phyloP scores from a whole-genome alignment of 2,329 filamentous ascomycete species.

The Metarhizium album region DNA sequence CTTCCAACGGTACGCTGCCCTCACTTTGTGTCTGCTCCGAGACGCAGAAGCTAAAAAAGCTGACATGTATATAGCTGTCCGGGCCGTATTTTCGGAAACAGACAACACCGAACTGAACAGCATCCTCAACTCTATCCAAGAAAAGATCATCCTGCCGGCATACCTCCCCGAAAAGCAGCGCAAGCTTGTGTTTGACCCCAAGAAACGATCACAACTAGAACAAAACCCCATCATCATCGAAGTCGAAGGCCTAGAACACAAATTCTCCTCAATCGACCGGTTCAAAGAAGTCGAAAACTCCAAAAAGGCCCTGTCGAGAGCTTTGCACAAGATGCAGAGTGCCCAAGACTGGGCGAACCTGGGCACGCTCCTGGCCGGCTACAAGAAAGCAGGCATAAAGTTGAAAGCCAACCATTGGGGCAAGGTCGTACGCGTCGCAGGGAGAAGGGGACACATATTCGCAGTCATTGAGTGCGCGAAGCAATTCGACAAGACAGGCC shows the following conservation, averaged over 20 bases:
- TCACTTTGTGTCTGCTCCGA: neutral
- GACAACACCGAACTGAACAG: conserved; percentile 43
- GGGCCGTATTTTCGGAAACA: conserved; percentile 37
- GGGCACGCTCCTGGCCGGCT: conserved; percentile 39
- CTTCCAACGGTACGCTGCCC: conserved; percentile 17
- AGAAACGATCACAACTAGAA: conserved; percentile 36
- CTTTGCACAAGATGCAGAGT: conserved; percentile 35
- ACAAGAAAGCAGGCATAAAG: conserved; percentile 30
- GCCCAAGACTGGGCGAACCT: conserved; percentile 42
- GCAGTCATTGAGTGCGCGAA: conserved; percentile 40
- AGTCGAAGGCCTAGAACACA: conserved; percentile 44
- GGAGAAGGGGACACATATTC: conserved; percentile 29
- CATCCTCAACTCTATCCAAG: conserved; percentile 41
- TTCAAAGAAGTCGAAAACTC: conserved; percentile 35
- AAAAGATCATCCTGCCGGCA: conserved; percentile 50
- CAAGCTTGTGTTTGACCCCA: conserved; percentile 38
- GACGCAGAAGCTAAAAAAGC: conserved; percentile 8
- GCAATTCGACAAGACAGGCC: conserved; percentile 33
- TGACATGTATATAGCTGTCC: conserved; percentile 16
- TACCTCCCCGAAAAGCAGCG: conserved; percentile 44
- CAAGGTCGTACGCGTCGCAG: conserved; percentile 32
- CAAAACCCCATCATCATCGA: conserved; percentile 47
- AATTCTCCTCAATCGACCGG: conserved; percentile 37
- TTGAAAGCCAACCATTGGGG: conserved; percentile 23
- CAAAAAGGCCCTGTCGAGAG: conserved; percentile 24